Conservation (phyloP, 2,329 filamentous ascomycete genomes). For the Curvularia spicifera region DNA sequence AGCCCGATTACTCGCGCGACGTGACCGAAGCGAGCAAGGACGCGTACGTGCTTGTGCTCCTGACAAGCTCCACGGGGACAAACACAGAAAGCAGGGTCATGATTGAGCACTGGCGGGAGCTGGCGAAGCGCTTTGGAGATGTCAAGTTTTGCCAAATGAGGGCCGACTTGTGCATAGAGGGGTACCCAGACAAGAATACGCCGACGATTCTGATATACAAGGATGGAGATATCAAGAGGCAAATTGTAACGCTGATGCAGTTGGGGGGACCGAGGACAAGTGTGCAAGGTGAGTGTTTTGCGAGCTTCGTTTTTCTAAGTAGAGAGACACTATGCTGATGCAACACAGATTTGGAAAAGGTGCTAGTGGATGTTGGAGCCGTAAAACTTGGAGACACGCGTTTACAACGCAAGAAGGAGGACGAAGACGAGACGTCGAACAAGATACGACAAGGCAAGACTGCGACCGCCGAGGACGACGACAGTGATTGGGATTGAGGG, state of each 20-base stretch:
- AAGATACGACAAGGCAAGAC: conserved; percentile 54
- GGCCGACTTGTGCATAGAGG: conserved; percentile 91
- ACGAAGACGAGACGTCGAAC: conserved; percentile 59
- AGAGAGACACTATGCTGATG: too few species aligned
- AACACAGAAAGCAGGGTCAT: conserved; percentile 87
- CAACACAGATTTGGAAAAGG: conserved; percentile 71
- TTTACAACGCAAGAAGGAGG: conserved; percentile 66
- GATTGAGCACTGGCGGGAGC: conserved; percentile 82
- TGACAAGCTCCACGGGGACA: conserved; percentile 77
- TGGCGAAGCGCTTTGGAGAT: conserved; percentile 86
- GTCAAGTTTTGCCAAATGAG: conserved; percentile 98
- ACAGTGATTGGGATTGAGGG: conserved; percentile 66
- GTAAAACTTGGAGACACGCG: conserved; percentile 80
- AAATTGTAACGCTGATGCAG: conserved; percentile 86
- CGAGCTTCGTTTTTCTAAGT: too few species aligned
- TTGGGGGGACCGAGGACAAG: conserved; percentile 65
- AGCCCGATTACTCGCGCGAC: conserved; percentile 88
- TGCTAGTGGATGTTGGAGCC: conserved; percentile 83
- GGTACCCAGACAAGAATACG: conserved; percentile 93
- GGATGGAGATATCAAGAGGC: conserved; percentile 88
- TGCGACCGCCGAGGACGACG: conserved; percentile 55
- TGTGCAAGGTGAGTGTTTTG: conserved; percentile 10
- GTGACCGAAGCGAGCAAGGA: conserved; percentile 88
- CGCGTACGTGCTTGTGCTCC: conserved; percentile 73
- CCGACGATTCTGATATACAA: conserved; percentile 93